Evolutionary conservation across 306 rosid genomes (phyloP).

Genomic region (Vigna trinervia): DNA sequence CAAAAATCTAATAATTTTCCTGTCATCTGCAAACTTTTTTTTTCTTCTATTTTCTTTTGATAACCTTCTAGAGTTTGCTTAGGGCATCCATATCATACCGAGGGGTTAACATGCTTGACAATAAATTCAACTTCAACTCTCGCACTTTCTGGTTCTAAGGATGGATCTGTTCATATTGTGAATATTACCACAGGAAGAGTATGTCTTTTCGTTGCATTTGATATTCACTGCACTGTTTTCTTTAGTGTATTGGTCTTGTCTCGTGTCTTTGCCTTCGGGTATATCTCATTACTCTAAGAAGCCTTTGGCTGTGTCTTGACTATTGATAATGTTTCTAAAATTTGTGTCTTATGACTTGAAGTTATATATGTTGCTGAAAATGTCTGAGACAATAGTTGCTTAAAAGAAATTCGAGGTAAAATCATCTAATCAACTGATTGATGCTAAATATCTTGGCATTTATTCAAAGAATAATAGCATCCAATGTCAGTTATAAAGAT

Average conservation of each 20-base stretch:
- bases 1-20: neutral
- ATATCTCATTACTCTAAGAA: slow-evolving; percentile 34
- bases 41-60: neutral
- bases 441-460: slow-evolving; percentile 32
- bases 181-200: slow-evolving; percentile 84
- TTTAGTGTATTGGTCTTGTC: slow-evolving; percentile 33
- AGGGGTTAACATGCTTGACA: slow-evolving; percentile 83
- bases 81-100: slow-evolving; percentile 88
- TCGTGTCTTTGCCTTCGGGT: slow-evolving; percentile 24
- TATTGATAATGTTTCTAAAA: slow-evolving; percentile 21
- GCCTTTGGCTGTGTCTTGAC: slow-evolving; percentile 13
- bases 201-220: slow-evolving; percentile 38
- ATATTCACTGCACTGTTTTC: slow-evolving; percentile 29
- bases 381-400: slow-evolving; percentile 16
- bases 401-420: slow-evolving; percentile 14
- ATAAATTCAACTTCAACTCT: slow-evolving; percentile 74
- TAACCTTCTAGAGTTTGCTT: slow-evolving; percentile 39
- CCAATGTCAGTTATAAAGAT: slow-evolving; percentile 5
- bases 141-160: slow-evolving; percentile 83
- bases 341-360: slow-evolving; percentile 9
- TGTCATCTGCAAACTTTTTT: neutral
- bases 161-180: slow-evolving; percentile 81
- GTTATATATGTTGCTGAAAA: slow-evolving; percentile 10
- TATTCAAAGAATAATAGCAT: slow-evolving; percentile 30
- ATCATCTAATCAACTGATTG: slow-evolving; percentile 16